phyloP scores from a whole-genome alignment of 345 rosid species.

The Euclidium syriacum region DNA sequence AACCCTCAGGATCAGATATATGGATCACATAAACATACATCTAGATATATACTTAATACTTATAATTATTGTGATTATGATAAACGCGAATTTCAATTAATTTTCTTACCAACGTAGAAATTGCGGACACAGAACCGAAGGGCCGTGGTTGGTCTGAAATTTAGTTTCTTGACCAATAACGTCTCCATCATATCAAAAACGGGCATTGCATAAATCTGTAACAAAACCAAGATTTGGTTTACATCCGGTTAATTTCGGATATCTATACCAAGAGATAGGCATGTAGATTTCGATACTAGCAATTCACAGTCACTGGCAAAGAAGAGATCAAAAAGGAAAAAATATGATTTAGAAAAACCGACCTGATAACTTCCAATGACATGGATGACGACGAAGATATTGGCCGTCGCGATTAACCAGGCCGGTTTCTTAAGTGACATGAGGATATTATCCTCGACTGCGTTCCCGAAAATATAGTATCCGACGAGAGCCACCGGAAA shows the following conservation, averaged over 20 bases:
- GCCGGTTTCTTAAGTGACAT: conserved; percentile 57
- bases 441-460: conserved; percentile 59
- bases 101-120: conserved; percentile 51
- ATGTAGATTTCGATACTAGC: too few relatives aligned
- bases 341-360: background rate
- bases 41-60: background rate
- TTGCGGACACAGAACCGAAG: conserved; percentile 54
- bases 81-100: background rate
- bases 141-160: conserved; percentile 35
- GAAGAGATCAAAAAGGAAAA: background rate
- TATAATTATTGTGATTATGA: background rate
- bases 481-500: conserved; percentile 79
- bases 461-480: conserved; percentile 55
- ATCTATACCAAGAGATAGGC: background rate
- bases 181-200: conserved; percentile 84
- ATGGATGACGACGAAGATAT: conserved; percentile 67
- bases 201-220: conserved; percentile 68
- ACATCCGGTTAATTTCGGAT: background rate
- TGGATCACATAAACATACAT: background rate
- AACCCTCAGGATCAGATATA: background rate
- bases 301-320: too few relatives aligned
- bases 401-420: conserved; percentile 65
- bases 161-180: conserved; percentile 50
- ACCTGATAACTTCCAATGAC: conserved; percentile 89
- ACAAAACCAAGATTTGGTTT: background rate